A percentile compares a stretch with the other conserved stretches of the same genome.
Evolutionary conservation across 495 filamentous ascomycete species (phyloP).

Genomic region (Oleoguttula mirabilis): DNA sequence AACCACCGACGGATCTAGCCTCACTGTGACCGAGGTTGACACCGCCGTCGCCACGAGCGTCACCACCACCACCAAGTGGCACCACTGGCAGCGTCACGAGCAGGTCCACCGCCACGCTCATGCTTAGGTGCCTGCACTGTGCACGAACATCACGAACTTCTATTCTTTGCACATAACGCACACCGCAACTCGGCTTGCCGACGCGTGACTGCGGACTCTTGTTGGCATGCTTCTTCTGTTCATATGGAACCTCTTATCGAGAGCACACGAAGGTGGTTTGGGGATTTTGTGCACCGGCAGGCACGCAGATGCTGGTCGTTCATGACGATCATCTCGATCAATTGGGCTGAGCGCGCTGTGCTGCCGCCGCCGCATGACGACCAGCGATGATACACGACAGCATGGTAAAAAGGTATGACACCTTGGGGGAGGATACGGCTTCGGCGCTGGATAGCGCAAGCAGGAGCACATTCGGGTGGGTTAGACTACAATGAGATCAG

Average conservation of each 20-base stretch:
- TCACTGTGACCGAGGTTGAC: conserved; percentile 6
- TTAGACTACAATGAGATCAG: no score
- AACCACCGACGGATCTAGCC: conserved; percentile 1
- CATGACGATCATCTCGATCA: not conserved
- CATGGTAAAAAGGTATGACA: not conserved
- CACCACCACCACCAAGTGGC: conserved; percentile 4
- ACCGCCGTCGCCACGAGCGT: conserved; percentile 13
- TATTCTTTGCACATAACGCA: no score
- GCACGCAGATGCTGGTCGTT: not conserved
- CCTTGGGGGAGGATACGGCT: not conserved
- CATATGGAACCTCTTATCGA: not conserved
- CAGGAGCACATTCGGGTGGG: not conserved
- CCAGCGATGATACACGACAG: not conserved
- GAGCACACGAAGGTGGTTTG: conserved; percentile 2
- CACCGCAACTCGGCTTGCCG: not conserved
- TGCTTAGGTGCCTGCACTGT: no score
- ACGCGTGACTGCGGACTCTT: no score
- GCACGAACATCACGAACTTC: no score
- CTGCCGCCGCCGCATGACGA: conserved; percentile 12
- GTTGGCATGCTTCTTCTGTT: conserved; percentile 4
- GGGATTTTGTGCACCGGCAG: not conserved
- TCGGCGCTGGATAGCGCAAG: not conserved
- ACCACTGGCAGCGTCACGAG: conserved; percentile 8
- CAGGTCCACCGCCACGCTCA: conserved; percentile 5
- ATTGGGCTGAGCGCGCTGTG: conserved; percentile 12